Evolutionary conservation across 495 filamentous ascomycete species (phyloP), one percentile per base, ranked within the genome.

Genomic region (Lindgomyces ingoldianus): DNA sequence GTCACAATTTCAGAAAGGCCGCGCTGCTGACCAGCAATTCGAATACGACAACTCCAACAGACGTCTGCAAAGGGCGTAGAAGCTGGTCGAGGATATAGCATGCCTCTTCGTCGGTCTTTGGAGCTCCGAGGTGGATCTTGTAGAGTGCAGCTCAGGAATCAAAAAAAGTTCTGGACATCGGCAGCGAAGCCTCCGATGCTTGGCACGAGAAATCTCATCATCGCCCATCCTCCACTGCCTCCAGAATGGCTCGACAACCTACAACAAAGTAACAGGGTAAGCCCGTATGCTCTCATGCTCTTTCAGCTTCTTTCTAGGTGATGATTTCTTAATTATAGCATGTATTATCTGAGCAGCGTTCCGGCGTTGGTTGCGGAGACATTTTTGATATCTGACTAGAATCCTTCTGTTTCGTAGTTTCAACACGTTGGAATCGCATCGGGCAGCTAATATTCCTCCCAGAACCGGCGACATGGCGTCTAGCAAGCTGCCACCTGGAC

Each of bases 391-490:
- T 41, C 62, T 44, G 62, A 62, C n/a, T 46, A 4, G 36, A 56
- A 14, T 54, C 55, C n/a, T 41, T 66, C 42, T 4, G 14, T 26
- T 1, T 45, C 12, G 4, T 14, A 19, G 1, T 25, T 19, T 24
- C 14, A 4, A 6, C 26, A 18, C 48, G 27, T 4, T 26, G 24
- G 26, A 26, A 1, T 53, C 10, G 19, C 26, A 18, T n/a, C n/a
- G 16, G 22, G 14, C n/a, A 29, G 19, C 36, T 24, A 44, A 54
- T 75, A 81, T 8, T 62, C 73, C 29, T 82, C 96, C 78, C 88
- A 85, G 70, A 77, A 96, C 57, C 86, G 94, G 66, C 96, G 95
- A 79, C 96, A 98, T 77, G 91, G 91, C 72, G 81, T 85, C 61
- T 25, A 9, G 21, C 8, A 58, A 64, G 90, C 89, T 44, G 19